Conservation (phyloP, 2,329 filamentous ascomycete genomes). For the Penicillium sp. region DNA sequence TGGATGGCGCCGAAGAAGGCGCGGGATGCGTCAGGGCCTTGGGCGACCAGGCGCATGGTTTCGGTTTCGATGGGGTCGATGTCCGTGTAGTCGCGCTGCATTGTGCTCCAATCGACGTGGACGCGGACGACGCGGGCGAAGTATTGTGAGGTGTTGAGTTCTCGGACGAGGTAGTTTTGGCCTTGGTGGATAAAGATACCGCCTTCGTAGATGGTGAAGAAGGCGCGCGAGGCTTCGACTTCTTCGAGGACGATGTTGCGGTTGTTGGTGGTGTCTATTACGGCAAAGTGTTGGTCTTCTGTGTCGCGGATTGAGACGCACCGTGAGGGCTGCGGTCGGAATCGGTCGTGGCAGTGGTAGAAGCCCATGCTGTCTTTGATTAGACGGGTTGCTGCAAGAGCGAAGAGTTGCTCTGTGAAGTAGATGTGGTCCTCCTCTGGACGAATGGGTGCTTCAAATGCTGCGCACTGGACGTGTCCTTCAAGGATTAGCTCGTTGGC, state of each 20-base stretch:
- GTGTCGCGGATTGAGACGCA: slow-evolving; percentile 86
- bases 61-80: slow-evolving; percentile 92
- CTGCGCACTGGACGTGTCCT: slow-evolving; percentile 92
- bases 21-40: slow-evolving; percentile 51
- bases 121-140: slow-evolving; percentile 85
- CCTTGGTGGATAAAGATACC: slow-evolving; percentile 97
- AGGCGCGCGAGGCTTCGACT: slow-evolving; percentile 90
- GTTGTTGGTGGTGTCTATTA: slow-evolving; percentile 76
- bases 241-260: slow-evolving; percentile 86
- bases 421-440: slow-evolving; percentile 68
- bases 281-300: slow-evolving; percentile 86
- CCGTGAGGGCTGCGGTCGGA: slow-evolving; percentile 75
- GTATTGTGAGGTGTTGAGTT: slow-evolving; percentile 73
- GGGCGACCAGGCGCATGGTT: slow-evolving; percentile 67
- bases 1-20: slow-evolving; percentile 84
- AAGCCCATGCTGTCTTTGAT: slow-evolving; percentile 70
- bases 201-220: slow-evolving; percentile 93
- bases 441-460: slow-evolving; percentile 89
- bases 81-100: slow-evolving; percentile 88
- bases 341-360: slow-evolving; percentile 84
- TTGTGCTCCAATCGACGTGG: slow-evolving; percentile 90
- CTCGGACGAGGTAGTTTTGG: slow-evolving; percentile 83
- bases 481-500: slow-evolving; percentile 85
- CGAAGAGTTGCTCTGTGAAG: slow-evolving; percentile 68
- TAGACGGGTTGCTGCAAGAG: slow-evolving; percentile 69